These are phyloP conservation scores for Penicillium sp. DNA, from an alignment of 2,329 filamentous ascomycete genomes.

Conservation along the genomic window DNA sequence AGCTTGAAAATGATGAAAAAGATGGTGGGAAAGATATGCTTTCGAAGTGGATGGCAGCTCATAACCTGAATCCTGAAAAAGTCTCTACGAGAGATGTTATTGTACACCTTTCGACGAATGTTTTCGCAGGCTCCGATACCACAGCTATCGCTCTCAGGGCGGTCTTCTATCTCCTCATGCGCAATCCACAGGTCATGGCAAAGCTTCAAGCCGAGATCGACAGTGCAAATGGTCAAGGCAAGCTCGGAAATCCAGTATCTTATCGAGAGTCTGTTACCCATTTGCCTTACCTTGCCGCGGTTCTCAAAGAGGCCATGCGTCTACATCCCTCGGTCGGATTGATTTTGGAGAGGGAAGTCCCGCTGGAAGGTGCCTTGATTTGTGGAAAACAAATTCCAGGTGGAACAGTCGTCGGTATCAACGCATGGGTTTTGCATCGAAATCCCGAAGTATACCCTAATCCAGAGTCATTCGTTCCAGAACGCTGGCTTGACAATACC, in stretches of 20 bases:
- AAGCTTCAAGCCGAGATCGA: constrained; percentile 48
- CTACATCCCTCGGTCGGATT: constrained; percentile 42
- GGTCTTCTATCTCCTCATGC: constrained; percentile 44
- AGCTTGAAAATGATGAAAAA: constrained; percentile 25
- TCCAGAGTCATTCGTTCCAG: constrained; percentile 47
- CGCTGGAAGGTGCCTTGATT: constrained; percentile 32
- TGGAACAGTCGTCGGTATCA: constrained; percentile 50
- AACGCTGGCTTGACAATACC: constrained; percentile 49
- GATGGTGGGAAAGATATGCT: constrained; percentile 35
- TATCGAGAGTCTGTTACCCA: constrained; percentile 30
- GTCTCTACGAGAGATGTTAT: constrained; percentile 34
- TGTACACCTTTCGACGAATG: constrained; percentile 33
- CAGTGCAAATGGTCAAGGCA: constrained; percentile 25
- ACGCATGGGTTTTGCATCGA: constrained; percentile 49
- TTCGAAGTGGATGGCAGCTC: constrained; percentile 33
- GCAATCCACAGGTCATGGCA: constrained; percentile 33
- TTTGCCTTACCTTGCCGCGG: constrained; percentile 41
- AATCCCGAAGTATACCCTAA: constrained; percentile 47
- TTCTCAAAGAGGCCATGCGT: constrained; percentile 44
- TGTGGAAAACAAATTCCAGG: constrained; percentile 37
- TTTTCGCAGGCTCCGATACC: constrained; percentile 32
- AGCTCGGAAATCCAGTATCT: constrained; percentile 25
- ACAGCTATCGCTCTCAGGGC: constrained; percentile 47
- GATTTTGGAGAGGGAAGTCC: constrained; percentile 41
- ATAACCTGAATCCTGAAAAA: constrained; percentile 31